Evolutionary conservation across 352 stramenopile species (phyloP).

Genomic region (Globisporangium orthogonon): DNA sequence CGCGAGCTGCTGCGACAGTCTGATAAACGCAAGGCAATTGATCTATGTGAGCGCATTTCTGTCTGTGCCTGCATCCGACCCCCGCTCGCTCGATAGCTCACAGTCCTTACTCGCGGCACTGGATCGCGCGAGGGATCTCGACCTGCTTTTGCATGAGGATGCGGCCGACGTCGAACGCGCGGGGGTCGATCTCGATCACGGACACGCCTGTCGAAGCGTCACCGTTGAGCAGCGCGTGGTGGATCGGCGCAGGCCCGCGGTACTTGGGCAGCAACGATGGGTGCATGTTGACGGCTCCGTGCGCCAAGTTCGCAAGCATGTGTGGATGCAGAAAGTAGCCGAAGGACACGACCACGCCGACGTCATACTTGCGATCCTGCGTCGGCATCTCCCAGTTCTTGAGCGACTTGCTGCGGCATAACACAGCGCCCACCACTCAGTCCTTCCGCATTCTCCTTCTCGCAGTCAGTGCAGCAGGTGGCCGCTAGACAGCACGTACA

Average conservation of each 20-base stretch:
- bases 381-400: constrained; percentile 65
- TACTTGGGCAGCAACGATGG: constrained; percentile 85
- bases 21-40: constrained; percentile 5
- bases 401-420: constrained; percentile 51
- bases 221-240: constrained; percentile 79
- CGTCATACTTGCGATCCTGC: constrained; percentile 38
- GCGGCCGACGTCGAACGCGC: constrained; percentile 75
- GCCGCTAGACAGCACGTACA: constrained; percentile 22
- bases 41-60: neutral
- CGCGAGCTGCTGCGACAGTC: constrained; percentile 42
- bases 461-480: no score
- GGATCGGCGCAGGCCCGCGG: constrained; percentile 77
- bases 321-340: constrained; percentile 81
- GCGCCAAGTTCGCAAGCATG: constrained; percentile 52
- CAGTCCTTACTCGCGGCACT: constrained; percentile 34
- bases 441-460: no score
- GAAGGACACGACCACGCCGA: constrained; percentile 88
- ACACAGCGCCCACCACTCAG: no score
- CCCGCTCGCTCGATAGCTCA: neutral
- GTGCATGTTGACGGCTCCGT: constrained; percentile 87
- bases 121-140: constrained; percentile 40
- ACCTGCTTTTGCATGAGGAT: constrained; percentile 54
- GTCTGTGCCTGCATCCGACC: no score
- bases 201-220: constrained; percentile 72
- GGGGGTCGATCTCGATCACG: constrained; percentile 83